Percentiles rank a stretch among this genome's conserved stretches.
Evolutionary conservation across 345 rosid genomes (phyloP).

Genomic region (Gossypium bickii): DNA sequence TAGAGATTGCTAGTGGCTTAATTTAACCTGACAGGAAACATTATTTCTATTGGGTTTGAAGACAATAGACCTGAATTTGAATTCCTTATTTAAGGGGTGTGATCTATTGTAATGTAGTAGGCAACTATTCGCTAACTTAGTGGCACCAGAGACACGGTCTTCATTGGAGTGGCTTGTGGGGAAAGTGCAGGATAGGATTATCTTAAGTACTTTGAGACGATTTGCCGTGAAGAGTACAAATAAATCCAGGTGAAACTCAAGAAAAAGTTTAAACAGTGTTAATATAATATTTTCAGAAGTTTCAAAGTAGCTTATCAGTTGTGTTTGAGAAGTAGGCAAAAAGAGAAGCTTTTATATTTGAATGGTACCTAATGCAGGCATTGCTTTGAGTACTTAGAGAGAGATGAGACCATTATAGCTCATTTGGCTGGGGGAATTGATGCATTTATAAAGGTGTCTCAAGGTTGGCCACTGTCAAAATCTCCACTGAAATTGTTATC

Average conservation of each 20-base stretch:
- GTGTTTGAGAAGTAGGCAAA: not conserved
- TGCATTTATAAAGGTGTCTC: slow-evolving; percentile 52
- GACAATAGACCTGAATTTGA: not conserved
- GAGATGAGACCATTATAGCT: slow-evolving; percentile 58
- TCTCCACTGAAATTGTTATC: slow-evolving; percentile 47
- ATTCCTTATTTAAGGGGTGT: slow-evolving; percentile 6
- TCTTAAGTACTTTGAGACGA: slow-evolving; percentile 56
- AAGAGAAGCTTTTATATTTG: not conserved
- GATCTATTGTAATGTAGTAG: slow-evolving; percentile 37
- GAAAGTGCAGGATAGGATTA: slow-evolving; percentile 65
- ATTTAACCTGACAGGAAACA: not conserved
- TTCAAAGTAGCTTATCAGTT: not conserved
- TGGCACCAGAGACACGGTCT: slow-evolving; percentile 40
- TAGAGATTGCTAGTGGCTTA: not conserved
- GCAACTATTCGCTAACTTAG: slow-evolving; percentile 40
- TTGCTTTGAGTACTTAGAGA: slow-evolving; percentile 57
- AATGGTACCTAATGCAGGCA: slow-evolving; percentile 40
- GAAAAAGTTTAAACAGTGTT: not conserved
- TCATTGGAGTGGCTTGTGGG: slow-evolving; percentile 62
- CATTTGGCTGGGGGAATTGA: slow-evolving; percentile 58
- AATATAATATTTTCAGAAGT: not conserved
- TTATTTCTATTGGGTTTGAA: not conserved
- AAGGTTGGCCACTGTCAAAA: slow-evolving; percentile 64
- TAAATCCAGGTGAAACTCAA: slow-evolving; percentile 48
- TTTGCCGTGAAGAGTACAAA: slow-evolving; percentile 44